Evolutionary conservation across 2,329 filamentous ascomycete species (phyloP).

Genomic region (Trematosphaeria pertusa): DNA sequence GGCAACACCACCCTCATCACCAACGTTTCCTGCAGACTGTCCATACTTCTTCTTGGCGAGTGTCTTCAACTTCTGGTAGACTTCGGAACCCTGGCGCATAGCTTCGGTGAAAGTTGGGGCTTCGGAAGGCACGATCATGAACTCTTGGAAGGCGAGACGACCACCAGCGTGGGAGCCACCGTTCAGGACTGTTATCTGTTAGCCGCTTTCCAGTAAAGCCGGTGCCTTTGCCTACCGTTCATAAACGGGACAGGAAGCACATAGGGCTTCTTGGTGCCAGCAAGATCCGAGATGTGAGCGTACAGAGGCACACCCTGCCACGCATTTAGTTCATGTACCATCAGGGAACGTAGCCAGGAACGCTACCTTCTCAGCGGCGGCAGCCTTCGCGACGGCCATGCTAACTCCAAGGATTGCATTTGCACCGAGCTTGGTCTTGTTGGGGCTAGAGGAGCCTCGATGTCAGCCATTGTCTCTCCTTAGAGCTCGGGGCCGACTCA

Average conservation of each 20-base stretch:
- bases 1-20: conserved; percentile 99
- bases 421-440: conserved; percentile 66
- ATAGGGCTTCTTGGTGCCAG: conserved; percentile 61
- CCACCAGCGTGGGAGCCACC: conserved; percentile 94
- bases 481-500: not conserved
- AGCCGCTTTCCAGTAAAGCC: not conserved
- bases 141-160: conserved; percentile 71
- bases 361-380: conserved; percentile 59
- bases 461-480: not conserved
- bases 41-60: conserved; percentile 99
- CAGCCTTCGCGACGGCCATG: conserved; percentile 66
- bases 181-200: conserved; percentile 61
- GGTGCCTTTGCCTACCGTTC: conserved; percentile 1
- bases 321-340: not conserved
- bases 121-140: conserved; percentile 63
- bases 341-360: not conserved
- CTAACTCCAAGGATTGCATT: conserved; percentile 68
- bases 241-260: conserved; percentile 62
- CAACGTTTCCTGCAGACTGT: conserved; percentile 97
- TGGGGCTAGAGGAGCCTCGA: conserved; percentile 34
- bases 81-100: conserved; percentile 94
- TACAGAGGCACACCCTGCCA: conserved; percentile 60
- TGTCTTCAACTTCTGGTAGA: conserved; percentile 97
- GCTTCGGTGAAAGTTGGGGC: conserved; percentile 94
- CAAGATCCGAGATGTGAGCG: conserved; percentile 63